A percentile compares a stretch with the other conserved stretches of the same genome.
phyloP scores from a whole-genome alignment of 2,329 filamentous ascomycete genomes.

The Fusarium sp. region DNA sequence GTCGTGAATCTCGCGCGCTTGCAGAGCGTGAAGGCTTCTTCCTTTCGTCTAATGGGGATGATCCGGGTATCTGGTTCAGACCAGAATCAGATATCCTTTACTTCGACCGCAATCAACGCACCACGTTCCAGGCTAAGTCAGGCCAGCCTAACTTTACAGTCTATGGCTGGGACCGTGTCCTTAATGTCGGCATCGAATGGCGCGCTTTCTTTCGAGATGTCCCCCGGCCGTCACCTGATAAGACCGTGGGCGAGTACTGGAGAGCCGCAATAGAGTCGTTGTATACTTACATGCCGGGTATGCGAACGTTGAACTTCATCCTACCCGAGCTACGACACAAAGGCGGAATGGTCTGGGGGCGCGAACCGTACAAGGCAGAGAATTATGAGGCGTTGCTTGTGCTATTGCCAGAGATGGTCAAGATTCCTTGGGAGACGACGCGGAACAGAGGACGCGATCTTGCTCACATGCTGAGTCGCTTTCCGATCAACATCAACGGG shows the following conservation, averaged over 20 bases:
- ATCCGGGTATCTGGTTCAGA: conserved; percentile 47
- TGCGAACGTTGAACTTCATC: conserved; percentile 48
- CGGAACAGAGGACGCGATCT: conserved; percentile 19
- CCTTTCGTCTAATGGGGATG: conserved; percentile 26
- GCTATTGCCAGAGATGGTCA: conserved; percentile 36
- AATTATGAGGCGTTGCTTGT: conserved; percentile 35
- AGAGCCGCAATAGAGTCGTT: conserved; percentile 35
- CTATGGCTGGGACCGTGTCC: conserved; percentile 44
- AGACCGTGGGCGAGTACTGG: conserved; percentile 45
- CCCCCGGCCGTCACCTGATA: conserved; percentile 38
- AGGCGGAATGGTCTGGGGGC: conserved; percentile 47
- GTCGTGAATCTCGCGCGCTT: conserved; percentile 47
- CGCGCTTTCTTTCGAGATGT: conserved; percentile 49
- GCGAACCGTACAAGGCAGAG: conserved; percentile 47
- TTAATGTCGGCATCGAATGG: conserved; percentile 51
- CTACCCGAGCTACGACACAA: conserved; percentile 46
- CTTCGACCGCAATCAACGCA: conserved; percentile 48
- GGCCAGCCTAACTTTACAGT: conserved; percentile 27
- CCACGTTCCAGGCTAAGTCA: conserved; percentile 31
- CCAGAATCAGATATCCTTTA: conserved; percentile 49
- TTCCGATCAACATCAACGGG: conserved; percentile 1
- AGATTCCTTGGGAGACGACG: conserved; percentile 47
- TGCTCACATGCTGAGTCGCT: conserved; percentile 8
- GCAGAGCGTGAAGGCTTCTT: conserved; percentile 49
- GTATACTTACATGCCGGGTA: conserved; percentile 44